Conservation (phyloP, 345 rosid genomes). For the Hibiscus trionum region DNA sequence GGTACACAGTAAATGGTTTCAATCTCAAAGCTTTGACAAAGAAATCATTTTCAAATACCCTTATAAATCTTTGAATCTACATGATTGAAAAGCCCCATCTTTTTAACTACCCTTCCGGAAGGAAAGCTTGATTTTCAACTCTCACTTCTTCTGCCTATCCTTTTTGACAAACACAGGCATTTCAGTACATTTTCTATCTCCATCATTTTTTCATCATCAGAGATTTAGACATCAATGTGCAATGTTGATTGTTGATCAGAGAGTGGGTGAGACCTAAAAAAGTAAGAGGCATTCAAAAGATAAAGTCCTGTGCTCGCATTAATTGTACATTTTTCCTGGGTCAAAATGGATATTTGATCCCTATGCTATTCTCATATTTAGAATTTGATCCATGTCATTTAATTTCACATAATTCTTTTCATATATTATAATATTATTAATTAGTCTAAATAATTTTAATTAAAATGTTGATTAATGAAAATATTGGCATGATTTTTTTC, state of each 20-base stretch:
- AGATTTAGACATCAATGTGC: background rate
- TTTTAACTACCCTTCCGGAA: background rate
- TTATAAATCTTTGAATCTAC: background rate
- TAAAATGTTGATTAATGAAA: too few species aligned
- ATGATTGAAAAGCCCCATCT: background rate
- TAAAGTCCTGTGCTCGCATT: slow-evolving; percentile 9
- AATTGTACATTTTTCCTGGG: background rate
- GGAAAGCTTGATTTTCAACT: background rate
- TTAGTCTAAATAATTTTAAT: too few species aligned
- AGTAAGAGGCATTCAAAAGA: too few species aligned
- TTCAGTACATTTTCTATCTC: slow-evolving; percentile 5
- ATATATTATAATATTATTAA: too few species aligned
- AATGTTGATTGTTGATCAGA: slow-evolving; percentile 6
- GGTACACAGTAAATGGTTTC: background rate
- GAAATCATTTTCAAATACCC: slow-evolving; percentile 9
- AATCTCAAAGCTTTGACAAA: slow-evolving; percentile 11
- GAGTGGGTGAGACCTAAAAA: too few species aligned
- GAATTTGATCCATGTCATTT: too few species aligned
- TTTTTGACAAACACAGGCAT: background rate
- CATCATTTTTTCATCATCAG: background rate
- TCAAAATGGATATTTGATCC: too few species aligned
- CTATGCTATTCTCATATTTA: too few species aligned
- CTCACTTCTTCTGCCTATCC: background rate
- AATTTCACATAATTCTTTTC: too few species aligned
- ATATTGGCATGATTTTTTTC: too few species aligned